Base-by-base conservation (phyloP, 768 basidiomycete genomes). In the Lentinula detonsa region DNA sequence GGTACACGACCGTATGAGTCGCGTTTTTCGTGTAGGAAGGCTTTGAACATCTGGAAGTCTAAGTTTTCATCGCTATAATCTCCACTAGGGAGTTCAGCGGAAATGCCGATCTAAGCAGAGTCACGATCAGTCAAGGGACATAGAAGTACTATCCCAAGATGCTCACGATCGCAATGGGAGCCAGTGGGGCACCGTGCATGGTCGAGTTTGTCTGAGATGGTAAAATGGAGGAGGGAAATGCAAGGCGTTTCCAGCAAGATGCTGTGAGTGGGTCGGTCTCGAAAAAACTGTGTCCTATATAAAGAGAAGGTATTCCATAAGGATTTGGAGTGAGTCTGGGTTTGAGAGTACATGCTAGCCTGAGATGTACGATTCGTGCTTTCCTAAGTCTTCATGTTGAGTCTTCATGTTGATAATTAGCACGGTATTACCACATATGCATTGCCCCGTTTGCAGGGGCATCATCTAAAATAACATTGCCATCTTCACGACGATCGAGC, bases 51-150 rank as follows among this genome's bases (percentile, higher is more conserved):
- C 5, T 65, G 28, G 40, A 66, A 62, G 59, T 68, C 67, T 6
- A 72, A 62, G 59, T 72, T 70, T 2, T 23, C 15, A 3, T 46
- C 48, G 35, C 18, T 18, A 28, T 62, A 45, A 11, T 57, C 46
- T 15, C 70, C 71, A 37, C 69, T 67, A 11, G 71, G 71, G 6
- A 72, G 64, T 45, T 70, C 66, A 18, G 66, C 63, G 21, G 71
- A 64, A 57, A 72, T 67, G 15, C 71, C 71, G 39, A 70, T 65
- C 69, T 70, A n/a, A 21, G 21, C 10, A 18, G 18, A 28, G 13
- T 3, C 21, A 5, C n/a, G 2, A 15, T 59, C 0, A 50, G 34
- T 6, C 5, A 9, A 8, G 15, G 34, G 9, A 37, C 42, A 16
- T 11, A 43, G 23, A 13, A 31, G 31, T 10, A 5, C 37, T 34